phyloP scores from a whole-genome alignment of 75 land plant species.

The Sequoia sempervirens region DNA sequence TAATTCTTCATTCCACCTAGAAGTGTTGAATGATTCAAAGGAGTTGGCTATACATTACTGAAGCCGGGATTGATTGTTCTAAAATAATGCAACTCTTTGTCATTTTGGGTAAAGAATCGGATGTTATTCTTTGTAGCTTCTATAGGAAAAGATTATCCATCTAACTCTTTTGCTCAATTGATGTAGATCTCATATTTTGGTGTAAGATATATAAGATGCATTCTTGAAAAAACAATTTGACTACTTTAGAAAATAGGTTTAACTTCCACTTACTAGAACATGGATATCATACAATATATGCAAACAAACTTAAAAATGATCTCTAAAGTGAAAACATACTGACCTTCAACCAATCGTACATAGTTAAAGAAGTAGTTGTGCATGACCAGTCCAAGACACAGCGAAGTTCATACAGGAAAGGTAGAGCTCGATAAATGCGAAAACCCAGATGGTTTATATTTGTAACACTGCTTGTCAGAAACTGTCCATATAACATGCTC shows the following conservation, averaged over 20 bases:
- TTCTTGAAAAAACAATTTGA: not conserved
- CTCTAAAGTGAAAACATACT: not conserved
- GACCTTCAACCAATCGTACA: constrained; percentile 99
- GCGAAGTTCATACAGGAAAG: constrained; percentile 94
- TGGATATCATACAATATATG: not conserved
- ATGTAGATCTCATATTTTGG: not conserved
- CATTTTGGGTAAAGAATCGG: not conserved
- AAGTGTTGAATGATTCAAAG: not conserved
- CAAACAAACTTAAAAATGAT: not conserved
- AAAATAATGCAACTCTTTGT: not conserved
- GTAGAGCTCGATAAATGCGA: constrained; percentile 84
- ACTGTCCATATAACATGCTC: constrained; percentile 86
- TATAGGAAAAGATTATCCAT: not conserved
- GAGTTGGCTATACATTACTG: not conserved
- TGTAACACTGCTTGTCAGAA: constrained; percentile 75
- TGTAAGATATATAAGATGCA: not conserved
- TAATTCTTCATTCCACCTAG: not conserved
- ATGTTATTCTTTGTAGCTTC: not conserved
- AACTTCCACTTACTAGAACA: not conserved
- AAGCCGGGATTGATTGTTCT: not conserved
- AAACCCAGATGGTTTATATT: constrained; percentile 75
- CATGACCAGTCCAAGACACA: constrained; percentile 99
- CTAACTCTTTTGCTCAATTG: not conserved
- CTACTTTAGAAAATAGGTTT: not conserved
- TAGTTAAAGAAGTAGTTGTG: constrained; percentile 90